Evolutionary conservation across 768 basidiomycete species (phyloP), one percentile per base, ranked within the genome.

Genomic region (Pisolithus orientalis): DNA sequence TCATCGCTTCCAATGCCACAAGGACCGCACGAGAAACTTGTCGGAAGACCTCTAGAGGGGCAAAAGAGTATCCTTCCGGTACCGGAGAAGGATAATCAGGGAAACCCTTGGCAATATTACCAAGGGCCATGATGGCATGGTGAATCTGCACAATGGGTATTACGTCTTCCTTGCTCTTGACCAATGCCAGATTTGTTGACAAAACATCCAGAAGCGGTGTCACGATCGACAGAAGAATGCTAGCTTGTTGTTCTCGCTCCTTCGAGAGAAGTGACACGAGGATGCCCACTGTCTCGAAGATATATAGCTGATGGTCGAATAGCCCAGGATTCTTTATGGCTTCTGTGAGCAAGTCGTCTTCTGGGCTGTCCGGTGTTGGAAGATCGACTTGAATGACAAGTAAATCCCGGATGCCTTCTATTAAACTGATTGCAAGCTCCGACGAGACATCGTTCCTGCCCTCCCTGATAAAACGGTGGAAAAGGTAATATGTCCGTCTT

Each of bases 91-190:
- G 88, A 62, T 87, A 87, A 64, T 93, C 92, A 0, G 96, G 96
- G 70, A 97, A 98, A 11, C 96, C 96, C 70, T 96, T 96, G 34
- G 94, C 89, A 51, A 97, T 82, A 60, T 90, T 92, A 11, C 95
- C 95, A 21, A 97, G 75, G 3, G 95, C 94, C 84, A 95, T 88
- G 65, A 97, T 87, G 58, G 85, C 78, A 70, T 98, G 94, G 60
- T 98, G 96, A 7, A 93, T 82, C 62, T 83, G 84, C 50, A 97
- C 75, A 60, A 96, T 83, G n/a, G 90, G 80, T 42, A 88, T 66
- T 6, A 90, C 70, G 58, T 93, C 88, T 44, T 80, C 76, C 3
- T 77, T 67, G 8, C 80, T 80, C 57, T 83, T 80, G 28, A 74
- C 74, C 45, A 75, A 75, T 44, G 77, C 75, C 59, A 84, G 74